Percentiles rank a stretch among this genome's conserved stretches.
Conservation (phyloP, 169 alveolate species). For the Theileria equi region DNA sequence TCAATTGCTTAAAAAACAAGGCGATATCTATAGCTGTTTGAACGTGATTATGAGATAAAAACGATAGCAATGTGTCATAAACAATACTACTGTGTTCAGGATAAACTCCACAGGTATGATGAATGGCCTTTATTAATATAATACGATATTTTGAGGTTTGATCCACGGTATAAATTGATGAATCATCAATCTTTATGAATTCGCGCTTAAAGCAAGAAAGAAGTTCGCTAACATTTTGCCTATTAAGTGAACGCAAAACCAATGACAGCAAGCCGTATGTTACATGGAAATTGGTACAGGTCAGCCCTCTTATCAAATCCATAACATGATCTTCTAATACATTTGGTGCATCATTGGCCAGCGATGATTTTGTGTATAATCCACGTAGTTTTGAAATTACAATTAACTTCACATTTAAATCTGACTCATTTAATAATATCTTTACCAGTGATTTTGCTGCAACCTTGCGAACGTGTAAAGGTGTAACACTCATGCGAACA, state of each 20-base stretch:
- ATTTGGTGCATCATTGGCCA: conserved; percentile 71
- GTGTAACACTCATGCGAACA: conserved; percentile 25
- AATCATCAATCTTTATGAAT: conserved; percentile 52
- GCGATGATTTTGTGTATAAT: conserved; percentile 52
- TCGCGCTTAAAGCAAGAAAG: conserved; percentile 61
- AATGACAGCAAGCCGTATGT: conserved; percentile 80
- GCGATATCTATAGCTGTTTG: conserved; percentile 70
- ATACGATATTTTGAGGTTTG: conserved; percentile 58
- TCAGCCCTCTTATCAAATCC: conserved; percentile 83
- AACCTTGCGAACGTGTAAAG: conserved; percentile 69
- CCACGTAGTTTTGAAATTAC: conserved; percentile 58
- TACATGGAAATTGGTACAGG: conserved; percentile 76
- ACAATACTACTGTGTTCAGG: conserved; percentile 60
- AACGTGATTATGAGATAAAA: conserved; percentile 52
- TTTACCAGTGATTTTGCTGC: conserved; percentile 87
- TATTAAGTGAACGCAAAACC: conserved; percentile 57
- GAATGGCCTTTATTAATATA: conserved; percentile 63
- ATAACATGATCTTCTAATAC: conserved; percentile 82
- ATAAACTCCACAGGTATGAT: conserved; percentile 65
- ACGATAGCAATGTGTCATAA: conserved; percentile 55
- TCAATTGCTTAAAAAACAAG: conserved; percentile 51
- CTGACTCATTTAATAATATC: conserved; percentile 85
- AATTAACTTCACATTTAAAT: conserved; percentile 86
- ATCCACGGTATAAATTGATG: conserved; percentile 51
- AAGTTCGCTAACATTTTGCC: conserved; percentile 63